These are phyloP conservation scores for Chlamydomonas schloesseri DNA, from an alignment of 139 green algal genomes.

Conservation along the genomic window DNA sequence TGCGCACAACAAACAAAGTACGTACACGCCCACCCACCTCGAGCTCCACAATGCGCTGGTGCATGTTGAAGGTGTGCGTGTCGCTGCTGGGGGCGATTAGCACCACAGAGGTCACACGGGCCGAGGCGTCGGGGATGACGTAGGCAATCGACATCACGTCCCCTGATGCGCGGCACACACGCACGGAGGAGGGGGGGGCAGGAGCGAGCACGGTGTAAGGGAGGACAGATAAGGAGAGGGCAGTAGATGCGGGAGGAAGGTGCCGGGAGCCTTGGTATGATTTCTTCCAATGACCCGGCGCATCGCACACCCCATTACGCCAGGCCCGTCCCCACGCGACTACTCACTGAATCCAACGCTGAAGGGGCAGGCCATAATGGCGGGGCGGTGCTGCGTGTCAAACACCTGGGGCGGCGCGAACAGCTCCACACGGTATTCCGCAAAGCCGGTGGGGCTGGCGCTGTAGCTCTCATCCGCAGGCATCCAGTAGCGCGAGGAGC, in stretches of 20 bases:
- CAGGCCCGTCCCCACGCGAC: too few species aligned
- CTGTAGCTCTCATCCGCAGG: conserved; percentile 9
- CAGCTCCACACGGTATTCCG: conserved; percentile 52
- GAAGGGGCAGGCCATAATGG: not conserved
- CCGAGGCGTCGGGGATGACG: not conserved
- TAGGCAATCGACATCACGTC: conserved; percentile 19
- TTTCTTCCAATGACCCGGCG: too few species aligned
- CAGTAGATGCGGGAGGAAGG: too few species aligned
- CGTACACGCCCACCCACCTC: too few species aligned
- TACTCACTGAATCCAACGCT: conserved; percentile 17
- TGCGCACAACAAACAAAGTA: too few species aligned
- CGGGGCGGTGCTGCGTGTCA: conserved; percentile 5
- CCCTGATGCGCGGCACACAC: too few species aligned
- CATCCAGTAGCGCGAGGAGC: conserved; percentile 37
- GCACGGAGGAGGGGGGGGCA: not conserved
- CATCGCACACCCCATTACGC: too few species aligned
- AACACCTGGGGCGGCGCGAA: conserved; percentile 47
- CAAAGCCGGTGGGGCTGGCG: conserved; percentile 15
- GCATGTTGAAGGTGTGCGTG: conserved; percentile 51
- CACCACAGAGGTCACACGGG: conserved; percentile 38
- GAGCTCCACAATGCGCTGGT: conserved; percentile 52
- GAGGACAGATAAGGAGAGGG: not conserved
- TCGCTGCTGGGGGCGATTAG: conserved; percentile 47
- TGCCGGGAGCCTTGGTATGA: too few species aligned
- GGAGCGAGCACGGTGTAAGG: not conserved